Evolutionary conservation across 371 early-diverging fungal genomes (phyloP).

Genomic region (Mucor saturninus): DNA sequence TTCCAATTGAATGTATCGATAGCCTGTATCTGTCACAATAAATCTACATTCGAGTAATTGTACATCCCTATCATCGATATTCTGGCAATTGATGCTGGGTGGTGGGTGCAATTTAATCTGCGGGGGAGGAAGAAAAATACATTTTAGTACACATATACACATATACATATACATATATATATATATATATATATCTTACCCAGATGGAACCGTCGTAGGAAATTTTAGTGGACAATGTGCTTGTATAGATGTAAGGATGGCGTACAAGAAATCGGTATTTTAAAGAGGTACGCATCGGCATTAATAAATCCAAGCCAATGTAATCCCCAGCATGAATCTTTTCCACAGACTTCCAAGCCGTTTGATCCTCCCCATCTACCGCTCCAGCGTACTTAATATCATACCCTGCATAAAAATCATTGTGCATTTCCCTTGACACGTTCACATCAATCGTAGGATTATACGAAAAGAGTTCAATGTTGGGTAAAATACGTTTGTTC

Average conservation of each 20-base stretch:
- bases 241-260: slow-evolving; percentile 44
- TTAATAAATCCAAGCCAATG: slow-evolving; percentile 65
- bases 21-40: slow-evolving; percentile 46
- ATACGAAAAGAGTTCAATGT: slow-evolving; percentile 55
- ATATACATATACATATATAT: too few relatives aligned
- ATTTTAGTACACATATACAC: too few relatives aligned
- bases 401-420: slow-evolving; percentile 38
- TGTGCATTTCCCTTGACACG: slow-evolving; percentile 51
- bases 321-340: slow-evolving; percentile 60
- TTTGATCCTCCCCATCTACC: slow-evolving; percentile 54
- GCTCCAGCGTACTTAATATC: slow-evolving; percentile 50
- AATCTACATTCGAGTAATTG: slow-evolving; percentile 43
- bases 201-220: slow-evolving; percentile 52
- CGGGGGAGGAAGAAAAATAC: too few relatives aligned
- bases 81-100: slow-evolving; percentile 21
- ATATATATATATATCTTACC: slow-evolving; percentile 31
- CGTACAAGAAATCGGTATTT: slow-evolving; percentile 47
- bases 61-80: slow-evolving; percentile 9
- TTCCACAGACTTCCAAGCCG: slow-evolving; percentile 47
- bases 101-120: slow-evolving; percentile 36
- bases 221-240: slow-evolving; percentile 35
- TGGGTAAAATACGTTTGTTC: slow-evolving; percentile 57
- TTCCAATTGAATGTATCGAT: slow-evolving; percentile 52
- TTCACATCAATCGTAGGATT: slow-evolving; percentile 53
- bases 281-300: slow-evolving; percentile 56